phyloP scores from a whole-genome alignment of 1,284 basidiomycete species.

The Leccinum pallidistipes region DNA sequence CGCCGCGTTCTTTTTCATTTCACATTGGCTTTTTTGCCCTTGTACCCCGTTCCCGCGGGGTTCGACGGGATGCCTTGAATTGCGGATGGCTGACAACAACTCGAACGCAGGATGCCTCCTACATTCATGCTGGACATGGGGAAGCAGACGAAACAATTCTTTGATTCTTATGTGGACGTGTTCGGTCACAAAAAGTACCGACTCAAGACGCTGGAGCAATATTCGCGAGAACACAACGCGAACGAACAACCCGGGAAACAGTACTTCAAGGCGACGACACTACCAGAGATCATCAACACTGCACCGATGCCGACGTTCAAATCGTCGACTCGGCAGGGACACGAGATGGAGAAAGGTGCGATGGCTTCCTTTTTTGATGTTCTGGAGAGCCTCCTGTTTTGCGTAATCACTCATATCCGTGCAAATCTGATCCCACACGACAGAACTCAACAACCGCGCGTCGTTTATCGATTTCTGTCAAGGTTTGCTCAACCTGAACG shows the following conservation, averaged over 20 bases:
- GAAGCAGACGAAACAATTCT: slow-evolving; percentile 95
- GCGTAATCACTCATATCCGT: slow-evolving; percentile 16
- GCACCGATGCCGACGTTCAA: slow-evolving; percentile 87
- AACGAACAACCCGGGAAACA: slow-evolving; percentile 98
- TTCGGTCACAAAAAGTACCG: slow-evolving; percentile 88
- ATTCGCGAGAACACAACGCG: slow-evolving; percentile 91
- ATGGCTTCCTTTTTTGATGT: not conserved
- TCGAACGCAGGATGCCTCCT: slow-evolving; percentile 71
- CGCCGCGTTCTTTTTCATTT: not conserved
- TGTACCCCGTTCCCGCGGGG: not conserved
- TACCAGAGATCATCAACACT: slow-evolving; percentile 95
- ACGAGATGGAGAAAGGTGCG: slow-evolving; percentile 91
- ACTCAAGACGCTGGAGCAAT: slow-evolving; percentile 93
- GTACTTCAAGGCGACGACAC: slow-evolving; percentile 93
- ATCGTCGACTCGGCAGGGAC: slow-evolving; percentile 70
- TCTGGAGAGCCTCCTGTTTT: slow-evolving; percentile 1
- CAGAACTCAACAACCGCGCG: slow-evolving; percentile 91
- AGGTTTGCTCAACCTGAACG: slow-evolving; percentile 92
- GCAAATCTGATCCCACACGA: slow-evolving; percentile 19
- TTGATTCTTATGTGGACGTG: slow-evolving; percentile 79
- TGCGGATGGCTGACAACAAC: slow-evolving; percentile 3
- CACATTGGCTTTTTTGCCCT: slow-evolving; percentile 9
- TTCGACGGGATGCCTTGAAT: not conserved
- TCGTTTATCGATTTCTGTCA: slow-evolving; percentile 98
- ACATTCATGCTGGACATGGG: slow-evolving; percentile 93